A percentile compares a stretch with the other conserved stretches of the same genome.
Conservation (phyloP, 176 grass and related monocot genomes). For the Paspalum vaginatum region DNA sequence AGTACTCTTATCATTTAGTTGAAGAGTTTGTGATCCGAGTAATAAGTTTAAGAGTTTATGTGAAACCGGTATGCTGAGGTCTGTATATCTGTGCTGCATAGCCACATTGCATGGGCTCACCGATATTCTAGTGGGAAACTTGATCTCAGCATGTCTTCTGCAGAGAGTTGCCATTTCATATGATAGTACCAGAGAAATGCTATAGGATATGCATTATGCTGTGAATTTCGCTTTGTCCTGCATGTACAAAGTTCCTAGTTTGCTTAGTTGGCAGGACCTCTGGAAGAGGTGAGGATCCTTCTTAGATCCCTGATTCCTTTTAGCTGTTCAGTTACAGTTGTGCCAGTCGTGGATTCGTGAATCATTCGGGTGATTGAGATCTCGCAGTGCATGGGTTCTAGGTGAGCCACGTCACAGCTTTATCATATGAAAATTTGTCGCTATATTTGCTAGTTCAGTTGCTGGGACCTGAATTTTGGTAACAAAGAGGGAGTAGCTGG, state of each 20-base stretch:
- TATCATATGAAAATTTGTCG: not conserved
- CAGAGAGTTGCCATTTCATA: not conserved
- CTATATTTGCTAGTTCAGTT: conserved; percentile 14
- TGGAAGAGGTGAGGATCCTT: conserved; percentile 82
- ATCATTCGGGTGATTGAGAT: not conserved
- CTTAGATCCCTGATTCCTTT: not conserved
- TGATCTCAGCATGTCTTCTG: not conserved
- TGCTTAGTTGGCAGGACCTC: conserved; percentile 65
- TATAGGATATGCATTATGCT: not conserved
- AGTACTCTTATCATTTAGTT: not conserved
- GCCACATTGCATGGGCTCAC: not conserved
- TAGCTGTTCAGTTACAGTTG: not conserved
- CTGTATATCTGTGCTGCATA: not conserved
- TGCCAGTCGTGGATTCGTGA: not conserved
- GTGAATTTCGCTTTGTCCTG: not conserved
- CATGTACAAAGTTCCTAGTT: no score
- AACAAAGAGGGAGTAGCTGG: not conserved
- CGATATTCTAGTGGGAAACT: not conserved
- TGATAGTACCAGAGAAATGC: not conserved
- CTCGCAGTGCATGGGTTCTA: not conserved
- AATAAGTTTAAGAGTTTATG: not conserved
- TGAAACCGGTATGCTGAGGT: not conserved
- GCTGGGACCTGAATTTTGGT: not conserved
- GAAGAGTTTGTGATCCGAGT: not conserved
- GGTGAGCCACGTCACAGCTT: not conserved